Evolutionary conservation across 2,329 filamentous ascomycete species (phyloP), one percentile per base, ranked within the genome.

Genomic region (Botrytis medusae): DNA sequence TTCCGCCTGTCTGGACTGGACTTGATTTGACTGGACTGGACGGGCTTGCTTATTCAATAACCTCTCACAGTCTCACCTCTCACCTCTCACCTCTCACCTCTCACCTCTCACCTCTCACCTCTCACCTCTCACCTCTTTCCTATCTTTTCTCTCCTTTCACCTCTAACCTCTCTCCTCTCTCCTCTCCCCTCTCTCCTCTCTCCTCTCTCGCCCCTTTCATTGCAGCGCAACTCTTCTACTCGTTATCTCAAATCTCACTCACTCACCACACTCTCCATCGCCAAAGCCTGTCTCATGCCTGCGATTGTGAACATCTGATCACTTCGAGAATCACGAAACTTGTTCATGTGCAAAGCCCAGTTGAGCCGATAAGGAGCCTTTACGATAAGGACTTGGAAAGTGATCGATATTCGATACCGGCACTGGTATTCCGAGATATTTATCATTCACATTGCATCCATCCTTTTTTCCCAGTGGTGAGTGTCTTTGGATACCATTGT

Each of bases 361-460:
- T 67, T 67, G 14, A 54, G 64, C 63, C n/a, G 64, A 67, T 67
- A 67, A 67, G 64, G 32, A 54, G 42, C 29, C 37, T 54, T 40
- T n/a, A n/a, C 64, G 64, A 67, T 67, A 67, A 67, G 64, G 46
- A 54, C 44, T 34, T 5, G 44, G 48, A 67, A 51, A 46, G 20
- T 51, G 29, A 67, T 67, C 32, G 32, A 51, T 51, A 29, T 62
- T 42, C 51, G 18, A 61, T n/a, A 40, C 32, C 59, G 22, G 6
- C 22, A 29, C 9, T 8, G 59, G 22, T 40, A 40, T 61, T 22
- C 59, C 22, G 59, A 61, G 20, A 25, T 14, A 25, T 25, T 20
- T 59, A 62, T 14, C 32, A 29, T 67, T 32, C 44, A 20, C 29
- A 46, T 34, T 32, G 42, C 62, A 14, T 22, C 62, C 62, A 37